Evolutionary conservation across 371 early-diverging fungal species (phyloP), one percentile per base, ranked within the genome.

Genomic region (Haplosporangium sp.): DNA sequence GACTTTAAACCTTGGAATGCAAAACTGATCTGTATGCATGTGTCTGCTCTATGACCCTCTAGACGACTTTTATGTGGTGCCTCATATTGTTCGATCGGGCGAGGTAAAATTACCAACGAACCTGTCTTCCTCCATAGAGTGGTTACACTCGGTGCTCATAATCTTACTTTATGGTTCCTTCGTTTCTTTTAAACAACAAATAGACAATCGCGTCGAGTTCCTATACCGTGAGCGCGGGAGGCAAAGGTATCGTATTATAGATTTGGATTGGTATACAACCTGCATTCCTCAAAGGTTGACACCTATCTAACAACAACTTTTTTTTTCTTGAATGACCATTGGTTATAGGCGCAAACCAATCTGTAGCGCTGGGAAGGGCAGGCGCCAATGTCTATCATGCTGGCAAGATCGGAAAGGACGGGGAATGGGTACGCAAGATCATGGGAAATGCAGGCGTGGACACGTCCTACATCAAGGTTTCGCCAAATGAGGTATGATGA

Each of bases 381-480:
- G 93, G 94, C 14, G 89, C 84, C 6, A 73, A 82, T 13, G 91
- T 94, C 4, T 87, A 85, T 64, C 91, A 93, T 55, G 92, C 90
- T 14, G 96, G 96, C n/a, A 87, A 87, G 55, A 84, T 96, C n/a
- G 98, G 98, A 14, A 66, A 82, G 21, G 98, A 97, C 76, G 97
- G 96, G 14, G 71, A 59, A 18, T 95, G 95, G 95, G 87, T 96
- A 42, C 74, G 86, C 23, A 84, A 88, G 62, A 61, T 86, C 23
- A 85, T 94, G 79, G 64, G 61, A n/a, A 21, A 57, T 1, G 64
- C 80, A 14, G 87, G 87, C 5, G 92, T 91, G 12, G 80, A 92
- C 64, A 85, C 86, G 5, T 66, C 76, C 0, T 76, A 81, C 37
- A 81, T 92, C 12, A 59, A 52, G 1, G 82, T 86, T 1, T 54